phyloP scores from a whole-genome alignment of 345 rosid genomes.

The Eucalyptus sp. region DNA sequence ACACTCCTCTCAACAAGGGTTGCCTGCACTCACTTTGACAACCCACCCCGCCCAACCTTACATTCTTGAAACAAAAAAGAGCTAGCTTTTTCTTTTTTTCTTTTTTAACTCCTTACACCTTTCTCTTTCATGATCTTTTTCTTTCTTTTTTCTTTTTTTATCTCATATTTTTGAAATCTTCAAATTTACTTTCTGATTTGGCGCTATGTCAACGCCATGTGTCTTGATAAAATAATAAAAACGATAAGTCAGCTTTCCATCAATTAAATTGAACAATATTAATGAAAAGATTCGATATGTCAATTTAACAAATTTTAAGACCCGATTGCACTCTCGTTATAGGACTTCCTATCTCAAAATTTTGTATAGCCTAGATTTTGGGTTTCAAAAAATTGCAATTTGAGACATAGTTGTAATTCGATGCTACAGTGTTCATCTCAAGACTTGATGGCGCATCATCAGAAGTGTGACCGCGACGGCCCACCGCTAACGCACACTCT shows the following conservation, averaged over 20 bases:
- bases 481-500: not conserved
- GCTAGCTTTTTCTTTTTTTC: too few species aligned
- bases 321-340: fast-evolving
- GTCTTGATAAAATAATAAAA: too few species aligned
- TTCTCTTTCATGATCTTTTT: not conserved
- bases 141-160: too few species aligned
- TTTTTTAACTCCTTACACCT: not conserved
- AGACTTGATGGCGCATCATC: not conserved
- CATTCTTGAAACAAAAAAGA: not conserved
- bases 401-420: not conserved
- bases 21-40: too few species aligned
- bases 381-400: not conserved
- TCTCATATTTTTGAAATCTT: not conserved
- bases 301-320: too few species aligned
- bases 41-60: not conserved
- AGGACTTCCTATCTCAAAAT: too few species aligned
- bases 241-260: too few species aligned
- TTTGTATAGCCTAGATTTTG: not conserved
- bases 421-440: not conserved
- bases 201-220: fast-evolving
- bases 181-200: not conserved
- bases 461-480: too few species aligned
- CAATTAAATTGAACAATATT: too few species aligned
- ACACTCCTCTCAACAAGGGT: too few species aligned
- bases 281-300: fast-evolving